These are phyloP conservation scores for Kluyveromyces starmeri DNA, from an alignment of 805 yeast genomes.

Conservation along the genomic window DNA sequence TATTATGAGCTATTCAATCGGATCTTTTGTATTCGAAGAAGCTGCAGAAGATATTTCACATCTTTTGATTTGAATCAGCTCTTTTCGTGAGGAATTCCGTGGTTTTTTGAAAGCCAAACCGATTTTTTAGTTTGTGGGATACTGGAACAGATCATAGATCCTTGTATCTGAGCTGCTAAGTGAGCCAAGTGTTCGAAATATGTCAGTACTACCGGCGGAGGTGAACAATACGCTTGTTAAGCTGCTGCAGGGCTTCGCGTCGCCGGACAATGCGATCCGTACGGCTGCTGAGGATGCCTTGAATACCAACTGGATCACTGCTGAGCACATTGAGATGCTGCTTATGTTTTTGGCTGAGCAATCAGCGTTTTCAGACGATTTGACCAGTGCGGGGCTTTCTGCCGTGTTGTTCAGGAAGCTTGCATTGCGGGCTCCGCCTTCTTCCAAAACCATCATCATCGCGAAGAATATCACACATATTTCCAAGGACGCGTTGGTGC, in stretches of 20 bases:
- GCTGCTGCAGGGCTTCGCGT: slow-evolving; percentile 59
- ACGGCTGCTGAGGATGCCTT: slow-evolving; percentile 68
- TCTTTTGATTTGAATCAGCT: too few relatives aligned
- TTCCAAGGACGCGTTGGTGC: slow-evolving; percentile 45
- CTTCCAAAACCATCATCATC: slow-evolving; percentile 46
- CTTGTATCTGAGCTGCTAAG: too few relatives aligned
- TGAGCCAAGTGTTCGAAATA: too few relatives aligned
- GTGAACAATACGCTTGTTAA: slow-evolving; percentile 44
- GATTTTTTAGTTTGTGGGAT: too few relatives aligned
- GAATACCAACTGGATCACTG: slow-evolving; percentile 66
- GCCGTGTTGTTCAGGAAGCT: slow-evolving; percentile 87
- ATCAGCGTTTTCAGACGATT: slow-evolving; percentile 54
- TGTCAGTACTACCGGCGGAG: slow-evolving; percentile 52
- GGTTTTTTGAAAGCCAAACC: too few relatives aligned
- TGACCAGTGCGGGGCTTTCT: slow-evolving; percentile 56
- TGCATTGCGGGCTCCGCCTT: slow-evolving; percentile 69
- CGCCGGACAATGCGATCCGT: slow-evolving; percentile 70
- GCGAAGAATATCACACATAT: slow-evolving; percentile 73
- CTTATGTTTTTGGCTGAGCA: slow-evolving; percentile 76
- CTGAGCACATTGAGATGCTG: slow-evolving; percentile 58
- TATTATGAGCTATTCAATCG: too few relatives aligned
- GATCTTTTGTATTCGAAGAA: too few relatives aligned
- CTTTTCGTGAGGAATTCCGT: too few relatives aligned
- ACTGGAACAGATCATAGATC: too few relatives aligned
- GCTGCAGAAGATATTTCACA: too few relatives aligned